Base-by-base conservation (phyloP, 176 grass and related monocot species). In the Elaeis guineensis region DNA sequence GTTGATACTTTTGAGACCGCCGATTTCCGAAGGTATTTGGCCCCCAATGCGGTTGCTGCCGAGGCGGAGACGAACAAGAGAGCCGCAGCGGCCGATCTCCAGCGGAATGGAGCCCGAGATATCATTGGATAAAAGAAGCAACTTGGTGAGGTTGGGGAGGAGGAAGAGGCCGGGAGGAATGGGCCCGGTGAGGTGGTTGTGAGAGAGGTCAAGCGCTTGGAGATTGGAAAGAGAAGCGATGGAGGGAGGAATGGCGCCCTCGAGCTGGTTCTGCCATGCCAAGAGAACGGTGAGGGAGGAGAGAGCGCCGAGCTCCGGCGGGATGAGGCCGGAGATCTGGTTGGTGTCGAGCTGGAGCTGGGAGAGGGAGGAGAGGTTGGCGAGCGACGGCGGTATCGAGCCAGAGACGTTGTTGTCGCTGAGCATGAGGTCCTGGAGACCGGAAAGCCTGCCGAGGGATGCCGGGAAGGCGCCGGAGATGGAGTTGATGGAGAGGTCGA, bases 341-440 rank as follows among this genome's bases (percentile, higher is more conserved):
- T 98, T 98, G 48, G 93, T 92, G 80, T 98, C 93, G 0, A 98
- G 70, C 67, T 98, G 93, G 3, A 98, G 84, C 79, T 98, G 93
- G 3, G 70, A 72, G 0, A 98, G 72, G 59, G 83, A 25, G 4
- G 91, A 79, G 21, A 85, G 81, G 69, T 85, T 85, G 23, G 23
- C 20, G 25, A 25, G 15, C 16, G 56, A 58, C 2, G 21, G 56
- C 56, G 56, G 56, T 58, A 58, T 58, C 2, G 56, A 28, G 23
- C 23, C 56, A 23, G 56, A 58, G 9, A 58, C 22, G 23, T 58
- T 58, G 56, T 58, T 58, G 56, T 58, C 56, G 56, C 56, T 58
- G 2, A 58, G 56, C 56, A 58, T 58, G 23, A 58, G 14, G 25
- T 58, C 56, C 23, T 58, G 56, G 22, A 58, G 56, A 14, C 16